These are phyloP conservation scores for Penicillium ucsense DNA, from an alignment of 495 filamentous ascomycete genomes.

Conservation along the genomic window DNA sequence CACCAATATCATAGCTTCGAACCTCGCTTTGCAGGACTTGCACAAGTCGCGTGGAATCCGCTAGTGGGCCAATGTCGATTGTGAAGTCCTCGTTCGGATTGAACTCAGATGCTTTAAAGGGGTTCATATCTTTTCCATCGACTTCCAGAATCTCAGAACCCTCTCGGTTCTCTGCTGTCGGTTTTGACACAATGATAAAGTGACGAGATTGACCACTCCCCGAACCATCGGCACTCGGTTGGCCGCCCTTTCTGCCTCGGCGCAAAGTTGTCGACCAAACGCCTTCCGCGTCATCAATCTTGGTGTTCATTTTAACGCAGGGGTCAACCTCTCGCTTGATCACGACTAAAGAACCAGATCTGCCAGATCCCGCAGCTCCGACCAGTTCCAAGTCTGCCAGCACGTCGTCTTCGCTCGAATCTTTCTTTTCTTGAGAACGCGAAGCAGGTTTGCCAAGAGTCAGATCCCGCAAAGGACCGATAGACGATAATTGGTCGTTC, in stretches of 20 bases:
- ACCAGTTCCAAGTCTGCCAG: constrained; percentile 59
- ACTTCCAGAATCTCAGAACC: constrained; percentile 29
- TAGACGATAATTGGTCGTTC: constrained; percentile 64
- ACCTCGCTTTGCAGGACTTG: constrained; percentile 80
- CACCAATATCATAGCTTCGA: constrained; percentile 78
- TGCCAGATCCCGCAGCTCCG: constrained; percentile 57
- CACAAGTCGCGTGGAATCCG: constrained; percentile 63
- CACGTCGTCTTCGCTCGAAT: constrained; percentile 22
- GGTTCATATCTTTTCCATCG: constrained; percentile 18
- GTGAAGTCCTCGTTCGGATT: constrained; percentile 78
- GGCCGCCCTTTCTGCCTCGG: constrained; percentile 3
- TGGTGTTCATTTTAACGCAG: constrained; percentile 47
- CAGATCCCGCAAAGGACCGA: constrained; percentile 68
- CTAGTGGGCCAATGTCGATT: constrained; percentile 70
- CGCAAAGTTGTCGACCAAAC: constrained; percentile 29
- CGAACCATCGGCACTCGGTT: constrained; percentile 40
- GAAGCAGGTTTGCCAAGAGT: constrained; percentile 45
- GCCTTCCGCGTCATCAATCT: constrained; percentile 21
- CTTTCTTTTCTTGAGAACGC: background rate
- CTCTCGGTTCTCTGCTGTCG: constrained; percentile 24
- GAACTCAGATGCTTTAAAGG: constrained; percentile 56
- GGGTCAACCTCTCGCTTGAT: constrained; percentile 69
- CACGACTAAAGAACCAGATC: constrained; percentile 59
- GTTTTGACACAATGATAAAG: constrained; percentile 32
- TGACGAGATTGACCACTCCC: constrained; percentile 27